Conservation (phyloP, 441 rosid species). For the Euphorbia schlechtendalii region DNA sequence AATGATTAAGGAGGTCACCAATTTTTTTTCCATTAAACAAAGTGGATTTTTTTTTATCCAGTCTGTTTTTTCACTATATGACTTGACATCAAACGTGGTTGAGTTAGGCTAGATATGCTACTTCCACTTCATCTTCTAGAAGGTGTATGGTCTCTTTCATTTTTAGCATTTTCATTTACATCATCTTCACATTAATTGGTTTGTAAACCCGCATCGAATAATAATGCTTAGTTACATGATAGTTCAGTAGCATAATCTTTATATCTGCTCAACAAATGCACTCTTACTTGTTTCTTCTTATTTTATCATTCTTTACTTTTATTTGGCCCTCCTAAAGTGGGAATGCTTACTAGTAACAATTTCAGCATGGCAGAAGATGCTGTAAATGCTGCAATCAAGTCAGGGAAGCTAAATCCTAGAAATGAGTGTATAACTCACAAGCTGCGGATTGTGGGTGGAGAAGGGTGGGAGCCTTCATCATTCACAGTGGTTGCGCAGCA, state of each 20-base stretch:
- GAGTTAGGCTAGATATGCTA: not conserved
- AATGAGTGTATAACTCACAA: conserved; percentile 50
- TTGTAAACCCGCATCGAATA: not conserved
- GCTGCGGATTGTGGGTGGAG: conserved; percentile 62
- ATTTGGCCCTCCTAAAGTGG: not conserved
- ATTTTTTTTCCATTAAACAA: not conserved
- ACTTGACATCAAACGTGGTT: not conserved
- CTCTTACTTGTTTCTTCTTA: not conserved
- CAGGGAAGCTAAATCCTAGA: conserved; percentile 61
- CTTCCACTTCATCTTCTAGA: not conserved
- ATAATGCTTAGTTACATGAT: not conserved
- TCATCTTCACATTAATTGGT: not conserved
- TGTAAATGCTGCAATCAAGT: conserved; percentile 71
- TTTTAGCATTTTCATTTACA: no score
- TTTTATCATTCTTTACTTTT: not conserved
- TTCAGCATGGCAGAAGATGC: conserved; percentile 99
- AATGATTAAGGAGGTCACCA: not conserved
- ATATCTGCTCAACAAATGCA: not conserved
- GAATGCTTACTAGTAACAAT: conserved; percentile 24
- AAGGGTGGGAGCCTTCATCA: conserved; percentile 85
- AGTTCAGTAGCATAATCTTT: not conserved
- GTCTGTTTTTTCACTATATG: not conserved
- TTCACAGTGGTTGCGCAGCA: conserved; percentile 89
- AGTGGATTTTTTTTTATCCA: not conserved
- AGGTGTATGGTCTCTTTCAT: not conserved